Evolutionary conservation across 163 green algal genomes (phyloP).

Genomic region (Chlorella variabilis): DNA sequence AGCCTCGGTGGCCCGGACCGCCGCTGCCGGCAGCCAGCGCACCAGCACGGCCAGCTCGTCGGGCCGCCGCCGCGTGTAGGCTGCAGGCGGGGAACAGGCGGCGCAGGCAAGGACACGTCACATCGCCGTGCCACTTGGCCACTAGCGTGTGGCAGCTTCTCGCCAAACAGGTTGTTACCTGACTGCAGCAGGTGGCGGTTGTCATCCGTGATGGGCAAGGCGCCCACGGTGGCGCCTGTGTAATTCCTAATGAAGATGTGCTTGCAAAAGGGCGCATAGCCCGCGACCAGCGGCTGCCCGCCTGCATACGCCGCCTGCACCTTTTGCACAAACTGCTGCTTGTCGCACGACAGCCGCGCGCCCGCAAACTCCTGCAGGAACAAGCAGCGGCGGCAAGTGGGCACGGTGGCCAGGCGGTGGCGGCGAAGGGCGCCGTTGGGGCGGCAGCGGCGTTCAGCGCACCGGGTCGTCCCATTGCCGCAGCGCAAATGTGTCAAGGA

Average conservation of each 20-base stretch:
- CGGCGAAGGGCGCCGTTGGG: too few relatives aligned
- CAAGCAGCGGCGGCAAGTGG: background rate
- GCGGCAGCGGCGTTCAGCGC: too few relatives aligned
- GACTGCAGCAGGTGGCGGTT: slow-evolving; percentile 82
- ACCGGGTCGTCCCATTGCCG: slow-evolving; percentile 89
- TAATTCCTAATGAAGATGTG: slow-evolving; percentile 97
- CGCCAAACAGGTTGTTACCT: too few relatives aligned
- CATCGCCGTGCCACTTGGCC: too few relatives aligned
- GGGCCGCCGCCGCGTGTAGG: slow-evolving; percentile 82
- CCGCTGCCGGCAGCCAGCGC: slow-evolving; percentile 75
- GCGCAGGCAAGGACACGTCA: background rate
- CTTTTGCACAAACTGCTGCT: slow-evolving; percentile 69
- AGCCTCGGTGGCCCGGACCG: slow-evolving; percentile 60
- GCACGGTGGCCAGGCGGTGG: background rate
- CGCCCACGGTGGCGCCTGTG: slow-evolving; percentile 41
- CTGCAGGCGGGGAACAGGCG: slow-evolving; percentile 17
- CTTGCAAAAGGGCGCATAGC: slow-evolving; percentile 98
- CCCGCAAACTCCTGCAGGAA: slow-evolving; percentile 66
- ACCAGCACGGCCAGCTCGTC: slow-evolving; percentile 87
- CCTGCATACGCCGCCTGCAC: slow-evolving; percentile 63
- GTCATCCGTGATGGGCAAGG: slow-evolving; percentile 77
- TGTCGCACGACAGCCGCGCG: slow-evolving; percentile 54
- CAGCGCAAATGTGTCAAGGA: slow-evolving; percentile 86
- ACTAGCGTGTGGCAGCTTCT: too few relatives aligned
- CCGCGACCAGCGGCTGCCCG: slow-evolving; percentile 73